Base-by-base conservation (phyloP, 1,139 yeast genomes). In the Yamadazyma friedrichii region DNA sequence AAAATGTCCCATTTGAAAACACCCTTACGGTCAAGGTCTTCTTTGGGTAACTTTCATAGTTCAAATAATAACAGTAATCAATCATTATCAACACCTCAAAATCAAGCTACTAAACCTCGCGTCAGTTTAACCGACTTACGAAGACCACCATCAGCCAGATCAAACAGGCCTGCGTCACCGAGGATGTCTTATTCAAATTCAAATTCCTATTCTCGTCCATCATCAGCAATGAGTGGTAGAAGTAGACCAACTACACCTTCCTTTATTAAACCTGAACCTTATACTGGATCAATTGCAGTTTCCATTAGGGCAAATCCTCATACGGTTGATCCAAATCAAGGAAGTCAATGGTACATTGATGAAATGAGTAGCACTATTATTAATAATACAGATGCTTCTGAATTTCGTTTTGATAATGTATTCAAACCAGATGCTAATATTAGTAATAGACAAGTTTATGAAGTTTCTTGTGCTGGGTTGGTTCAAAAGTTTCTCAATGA, bases 371-470 rank as follows among this genome's bases (percentile, higher is more conserved):
- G 65, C 34, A 58, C 74, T 1, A 77, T 84, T 17, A 59, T 66
- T 11, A 77, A 81, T 49, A 59, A 59, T 9, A 77, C 74, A 3
- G 76, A 80, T 40, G 78, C 80, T 26, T 50, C 67, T 1, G 74
- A 78, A 25, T 88, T 84, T 57, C 62, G 65, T 12, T 89, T 86
- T 56, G 97, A 91, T 58, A 78, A 84, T 53, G 95, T 91, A 2
- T 89, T 84, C 59, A 67, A 72, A 3, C 74, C 82, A 0, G 67
- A 68, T 24, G 41, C 56, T 0, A 56, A 66, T 11, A 52, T 76
- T 13, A 52, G 65, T 15, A 89, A 89, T 56, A 52, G 59, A 6
- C 75, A 76, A 24, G 87, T 91, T 2, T 91, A 86, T 57, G 66
- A 67, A 25, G 63, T 64, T 15, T 69, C 84, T 1, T 91, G 89